Base-by-base conservation (phyloP, 768 basidiomycete genomes). In the Phanerochaete sordida region DNA sequence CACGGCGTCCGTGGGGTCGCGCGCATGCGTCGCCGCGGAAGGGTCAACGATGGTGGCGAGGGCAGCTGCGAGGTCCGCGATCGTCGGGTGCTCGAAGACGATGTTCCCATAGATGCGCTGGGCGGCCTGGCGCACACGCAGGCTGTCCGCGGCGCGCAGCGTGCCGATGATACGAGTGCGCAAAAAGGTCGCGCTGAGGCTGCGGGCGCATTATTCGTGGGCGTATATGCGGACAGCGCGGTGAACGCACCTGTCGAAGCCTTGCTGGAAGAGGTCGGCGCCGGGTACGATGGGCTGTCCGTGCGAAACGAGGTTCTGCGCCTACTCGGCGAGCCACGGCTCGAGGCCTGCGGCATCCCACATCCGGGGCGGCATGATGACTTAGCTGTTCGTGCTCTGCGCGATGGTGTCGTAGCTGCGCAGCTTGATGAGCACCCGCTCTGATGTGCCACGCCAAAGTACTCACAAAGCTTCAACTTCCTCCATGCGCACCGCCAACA, bases 131-230 rank as follows among this genome's bases (percentile, higher is more conserved):
- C 30, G 48, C 2, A 58, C 27, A 1, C 16, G 21, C 8, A 27
- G 21, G 26, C 54, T 35, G 13, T 28, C 16, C 9, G 57, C 47
- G 19, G 53, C 28, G 13, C 47, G 50, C 15, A 62, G 50, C 7
- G 57, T 52, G 27, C 57, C 57, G 44, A 62, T 39, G 28, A 62
- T 62, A 31, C 57, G 62, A 53, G 58, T 62, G 12, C 62, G 57
- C 27, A 62, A 21, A 44, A 58, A 62, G 2, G 62, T 62, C 26
- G 58, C 62, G 62, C 57, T 58, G 30, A 63, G 46, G 39, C 62
- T 62, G 26, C 16, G 30, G n/a, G 23, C n/a, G 23, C 19, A 9
- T 19, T 39, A 43, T 8, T 7, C 5, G 26, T 21, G 28, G n/a
- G 26, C 27, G 8, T 33, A 33, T 7, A 49, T 49, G 49, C 28